Conservation (phyloP, 192 early-diverging fungal genomes). For the Glomus cerebriforme region DNA sequence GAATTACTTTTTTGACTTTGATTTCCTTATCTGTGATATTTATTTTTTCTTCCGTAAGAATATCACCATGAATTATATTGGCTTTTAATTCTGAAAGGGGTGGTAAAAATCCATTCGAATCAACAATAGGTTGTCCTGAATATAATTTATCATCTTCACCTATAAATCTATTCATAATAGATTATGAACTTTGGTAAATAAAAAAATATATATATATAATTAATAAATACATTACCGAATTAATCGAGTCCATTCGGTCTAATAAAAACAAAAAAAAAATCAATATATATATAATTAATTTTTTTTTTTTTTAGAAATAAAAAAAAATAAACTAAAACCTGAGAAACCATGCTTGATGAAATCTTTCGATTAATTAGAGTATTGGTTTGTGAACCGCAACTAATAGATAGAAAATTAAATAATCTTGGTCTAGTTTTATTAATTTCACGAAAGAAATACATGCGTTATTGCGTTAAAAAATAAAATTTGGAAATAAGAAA, state of each 20-base stretch:
- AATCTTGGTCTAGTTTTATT: not conserved
- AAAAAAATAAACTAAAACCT: not conserved
- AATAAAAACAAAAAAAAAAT: not conserved
- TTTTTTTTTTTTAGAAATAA: too few species aligned
- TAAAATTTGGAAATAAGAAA: too few species aligned
- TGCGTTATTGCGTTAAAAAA: too few species aligned
- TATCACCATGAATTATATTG: conserved; percentile 51
- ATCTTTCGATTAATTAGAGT: not conserved
- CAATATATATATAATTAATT: too few species aligned
- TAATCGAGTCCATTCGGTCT: conserved; percentile 38
- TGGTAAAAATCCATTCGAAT: conserved; percentile 7
- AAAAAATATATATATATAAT: not conserved
- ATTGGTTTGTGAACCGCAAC: not conserved
- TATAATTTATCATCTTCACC: conserved; percentile 50
- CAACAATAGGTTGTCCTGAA: conserved; percentile 48
- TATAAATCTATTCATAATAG: conserved; percentile 46
- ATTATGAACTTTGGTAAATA: not conserved
- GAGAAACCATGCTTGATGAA: not conserved
- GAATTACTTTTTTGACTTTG: conserved; percentile 46
- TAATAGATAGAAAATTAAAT: not conserved
- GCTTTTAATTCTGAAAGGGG: conserved; percentile 36
- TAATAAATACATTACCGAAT: conserved; percentile 35
- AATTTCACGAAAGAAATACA: too few species aligned
- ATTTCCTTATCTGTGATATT: conserved; percentile 43
- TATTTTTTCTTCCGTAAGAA: conserved; percentile 32